Evolutionary conservation across 2,329 filamentous ascomycete genomes (phyloP).

Genomic region (Botrytis elliptica): DNA sequence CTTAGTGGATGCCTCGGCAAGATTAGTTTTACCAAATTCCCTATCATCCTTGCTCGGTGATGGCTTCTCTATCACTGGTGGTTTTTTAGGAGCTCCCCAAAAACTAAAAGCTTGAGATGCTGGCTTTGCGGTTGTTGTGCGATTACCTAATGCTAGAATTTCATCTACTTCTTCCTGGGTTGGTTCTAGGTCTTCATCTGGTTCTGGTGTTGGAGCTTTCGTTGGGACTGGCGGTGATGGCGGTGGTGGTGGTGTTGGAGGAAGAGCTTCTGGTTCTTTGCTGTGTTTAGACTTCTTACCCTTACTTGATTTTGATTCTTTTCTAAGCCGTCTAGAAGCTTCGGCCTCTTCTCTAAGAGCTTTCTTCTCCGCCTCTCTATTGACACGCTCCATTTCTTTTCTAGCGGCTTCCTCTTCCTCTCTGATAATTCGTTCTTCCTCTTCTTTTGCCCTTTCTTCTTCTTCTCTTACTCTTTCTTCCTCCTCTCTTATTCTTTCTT

Average conservation of each 20-base stretch:
- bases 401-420: slow-evolving; percentile 43
- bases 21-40: slow-evolving; percentile 22
- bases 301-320: slow-evolving; percentile 42
- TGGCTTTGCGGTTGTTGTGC: slow-evolving; percentile 9
- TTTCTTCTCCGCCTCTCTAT: slow-evolving; percentile 41
- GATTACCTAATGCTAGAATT: slow-evolving; percentile 14
- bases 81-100: slow-evolving; percentile 54
- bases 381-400: slow-evolving; percentile 41
- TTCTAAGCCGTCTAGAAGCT: slow-evolving; percentile 38
- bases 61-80: slow-evolving; percentile 13
- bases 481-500: slow-evolving; percentile 41
- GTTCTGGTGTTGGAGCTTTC: slow-evolving; percentile 14
- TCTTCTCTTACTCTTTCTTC: slow-evolving; percentile 41
- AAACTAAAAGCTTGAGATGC: slow-evolving; percentile 49
- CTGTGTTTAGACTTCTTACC: slow-evolving; percentile 37
- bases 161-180: slow-evolving; percentile 41
- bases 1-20: slow-evolving; percentile 37
- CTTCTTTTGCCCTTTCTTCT: slow-evolving; percentile 43
- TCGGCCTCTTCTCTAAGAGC: slow-evolving; percentile 38
- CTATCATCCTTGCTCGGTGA: slow-evolving; percentile 33
- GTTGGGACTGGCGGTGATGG: slow-evolving; percentile 10
- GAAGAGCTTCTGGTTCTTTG: slow-evolving; percentile 29
- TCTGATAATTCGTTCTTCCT: slow-evolving; percentile 41
- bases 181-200: slow-evolving; percentile 34
- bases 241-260: slow-evolving; percentile 9